These are phyloP conservation scores for Kernera saxatilis DNA, from an alignment of 345 rosid species.

Conservation along the genomic window DNA sequence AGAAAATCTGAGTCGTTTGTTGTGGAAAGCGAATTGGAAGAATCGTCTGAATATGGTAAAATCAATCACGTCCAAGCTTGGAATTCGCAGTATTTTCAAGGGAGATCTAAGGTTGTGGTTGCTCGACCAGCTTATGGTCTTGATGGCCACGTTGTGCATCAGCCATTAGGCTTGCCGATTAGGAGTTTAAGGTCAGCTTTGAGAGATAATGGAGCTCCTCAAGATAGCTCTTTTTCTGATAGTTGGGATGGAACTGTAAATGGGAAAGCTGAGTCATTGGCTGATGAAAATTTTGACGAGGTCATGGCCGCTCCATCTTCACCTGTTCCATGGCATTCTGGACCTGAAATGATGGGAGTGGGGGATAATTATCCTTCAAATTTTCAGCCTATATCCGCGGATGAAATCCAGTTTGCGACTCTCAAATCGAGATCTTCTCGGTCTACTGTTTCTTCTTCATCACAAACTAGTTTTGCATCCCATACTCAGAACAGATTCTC, in stretches of 20 bases:
- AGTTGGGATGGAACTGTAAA: conserved; percentile 15
- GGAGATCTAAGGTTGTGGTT: conserved; percentile 50
- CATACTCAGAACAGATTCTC: conserved; percentile 37
- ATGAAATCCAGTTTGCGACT: conserved; percentile 48
- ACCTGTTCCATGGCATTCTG: conserved; percentile 37
- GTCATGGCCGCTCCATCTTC: conserved; percentile 32
- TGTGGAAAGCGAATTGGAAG: conserved; percentile 30
- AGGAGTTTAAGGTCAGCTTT: conserved; percentile 58
- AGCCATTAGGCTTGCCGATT: conserved; percentile 73
- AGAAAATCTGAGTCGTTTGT: conserved; percentile 14
- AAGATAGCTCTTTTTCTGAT: conserved; percentile 7
- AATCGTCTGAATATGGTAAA: conserved; percentile 22
- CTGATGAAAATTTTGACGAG: conserved; percentile 36
- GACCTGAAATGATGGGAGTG: conserved; percentile 40
- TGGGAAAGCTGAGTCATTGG: conserved; percentile 29
- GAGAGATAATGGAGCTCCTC: conserved; percentile 35
- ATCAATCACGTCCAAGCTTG: conserved; percentile 43
- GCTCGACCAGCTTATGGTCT: conserved; percentile 46
- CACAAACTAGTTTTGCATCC: conserved; percentile 40
- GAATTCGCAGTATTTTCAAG: conserved; percentile 53
- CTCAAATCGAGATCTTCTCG: conserved; percentile 39
- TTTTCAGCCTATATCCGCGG: conserved; percentile 56
- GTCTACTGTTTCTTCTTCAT: conserved; percentile 41
- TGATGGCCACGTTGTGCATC: conserved; percentile 30
- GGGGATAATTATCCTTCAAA: conserved; percentile 35